Evolutionary conservation across 441 rosid species (phyloP), one percentile per base, ranked within the genome.

Genomic region (Pelargonium cotyledonis): DNA sequence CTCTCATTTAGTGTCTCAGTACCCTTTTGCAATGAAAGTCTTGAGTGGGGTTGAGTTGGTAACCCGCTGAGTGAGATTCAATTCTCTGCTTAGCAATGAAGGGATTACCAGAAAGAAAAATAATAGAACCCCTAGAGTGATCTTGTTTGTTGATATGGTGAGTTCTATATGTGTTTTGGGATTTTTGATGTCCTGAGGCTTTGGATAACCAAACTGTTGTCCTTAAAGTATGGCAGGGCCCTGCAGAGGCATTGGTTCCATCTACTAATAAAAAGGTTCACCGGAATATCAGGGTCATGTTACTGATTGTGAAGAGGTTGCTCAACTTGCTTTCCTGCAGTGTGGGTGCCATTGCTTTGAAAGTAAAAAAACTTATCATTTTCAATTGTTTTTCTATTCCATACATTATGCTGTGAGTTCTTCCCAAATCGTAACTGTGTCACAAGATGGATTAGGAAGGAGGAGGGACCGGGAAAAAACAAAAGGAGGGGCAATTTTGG

Each of bases 371-470:
- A 21, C 9, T 40, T 40, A 1, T 40, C 1, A 40, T 40, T 26
- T 8, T 26, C 63, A 58, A 58, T 10, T 19, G 63, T 18, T 19
- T 57, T 58, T 58, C 63, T 58, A 19, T 58, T 26, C 23, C 63
- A 58, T 58, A 53, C 18, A 58, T 58, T 19, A 58, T 58, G 63
- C 29, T 21, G 21, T 26, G 62, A 58, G 23, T 26, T 58, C 63
- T 19, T 19, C 63, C 63, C 29, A 8, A 10, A 16, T 26, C 11
- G 31, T 4, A 58, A 49, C n/a, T 49, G 31, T 58, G 63, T 58
- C 10, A 58, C 63, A 21, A 8, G 31, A 26, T 58, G 63, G 11
- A 40, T 40, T 40, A 40, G 43, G 43, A 40, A 40, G 63, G 23
- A 40, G 63, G 23, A 57, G 62, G 21, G 26, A 10, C 62, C 16